Percentiles rank a stretch among this genome's conserved stretches.
These are phyloP conservation scores for Neonectria faginata DNA, from an alignment of 2,329 filamentous ascomycete genomes.

Conservation along the genomic window DNA sequence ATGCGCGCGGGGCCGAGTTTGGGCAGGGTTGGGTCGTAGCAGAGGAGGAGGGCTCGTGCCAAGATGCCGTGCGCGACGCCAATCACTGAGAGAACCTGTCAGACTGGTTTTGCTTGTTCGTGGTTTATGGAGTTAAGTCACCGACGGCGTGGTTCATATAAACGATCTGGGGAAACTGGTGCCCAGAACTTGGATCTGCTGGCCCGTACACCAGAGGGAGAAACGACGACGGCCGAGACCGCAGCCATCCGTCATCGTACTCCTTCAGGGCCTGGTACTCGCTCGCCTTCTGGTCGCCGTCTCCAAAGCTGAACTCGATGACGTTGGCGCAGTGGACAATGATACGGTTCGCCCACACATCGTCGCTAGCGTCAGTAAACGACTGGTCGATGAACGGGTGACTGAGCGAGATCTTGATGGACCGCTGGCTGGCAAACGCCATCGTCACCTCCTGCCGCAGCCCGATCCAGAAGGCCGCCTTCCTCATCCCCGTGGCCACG, in stretches of 20 bases:
- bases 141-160: constrained; percentile 67
- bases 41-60: constrained; percentile 66
- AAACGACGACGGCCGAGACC: constrained; percentile 62
- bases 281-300: constrained; percentile 45
- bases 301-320: constrained; percentile 70
- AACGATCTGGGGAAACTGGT: constrained; percentile 68
- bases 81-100: constrained; percentile 56
- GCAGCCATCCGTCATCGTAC: constrained; percentile 60
- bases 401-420: constrained; percentile 62
- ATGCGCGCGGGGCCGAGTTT: constrained; percentile 57
- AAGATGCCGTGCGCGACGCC: constrained; percentile 71
- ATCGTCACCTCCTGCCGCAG: constrained; percentile 70
- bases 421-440: constrained; percentile 61
- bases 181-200: constrained; percentile 44
- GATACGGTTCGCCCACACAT: constrained; percentile 70
- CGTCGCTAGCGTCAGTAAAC: constrained; percentile 61
- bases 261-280: constrained; percentile 59
- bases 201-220: constrained; percentile 63
- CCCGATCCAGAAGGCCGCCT: constrained; percentile 68
- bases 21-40: constrained; percentile 66
- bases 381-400: constrained; percentile 64
- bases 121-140: constrained; percentile 42
- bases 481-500: constrained; percentile 52
- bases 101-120: not conserved
- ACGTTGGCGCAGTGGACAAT: constrained; percentile 73